Evolutionary conservation across 768 basidiomycete species (phyloP).

Genomic region (Scleroderma citrinum): DNA sequence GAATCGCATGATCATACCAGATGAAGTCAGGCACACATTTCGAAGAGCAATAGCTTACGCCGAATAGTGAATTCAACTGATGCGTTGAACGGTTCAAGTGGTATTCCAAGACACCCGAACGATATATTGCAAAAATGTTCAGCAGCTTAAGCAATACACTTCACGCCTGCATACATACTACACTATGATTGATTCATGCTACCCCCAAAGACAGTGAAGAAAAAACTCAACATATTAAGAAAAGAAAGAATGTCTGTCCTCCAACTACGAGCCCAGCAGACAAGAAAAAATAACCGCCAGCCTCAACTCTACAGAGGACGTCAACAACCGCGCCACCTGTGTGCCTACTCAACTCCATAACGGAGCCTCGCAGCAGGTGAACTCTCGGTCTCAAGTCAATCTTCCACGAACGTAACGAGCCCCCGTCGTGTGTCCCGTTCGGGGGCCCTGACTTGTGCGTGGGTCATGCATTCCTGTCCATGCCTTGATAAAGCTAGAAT

Average conservation of each 20-base stretch:
- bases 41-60: no score
- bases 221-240: background rate
- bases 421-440: constrained; percentile 38
- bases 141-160: no score
- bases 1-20: no score
- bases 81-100: no score
- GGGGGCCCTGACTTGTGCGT: constrained; percentile 62
- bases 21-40: no score
- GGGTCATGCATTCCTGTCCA: constrained; percentile 10
- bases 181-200: no score
- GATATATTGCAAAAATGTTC: no score
- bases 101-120: no score
- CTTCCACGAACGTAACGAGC: constrained; percentile 75
- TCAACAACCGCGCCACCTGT: constrained; percentile 37
- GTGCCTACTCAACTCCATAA: constrained; percentile 48
- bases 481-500: no score
- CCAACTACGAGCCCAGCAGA: constrained; percentile 57
- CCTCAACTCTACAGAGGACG: constrained; percentile 62
- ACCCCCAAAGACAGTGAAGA: background rate
- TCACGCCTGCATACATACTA: no score
- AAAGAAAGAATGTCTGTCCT: constrained; percentile 41
- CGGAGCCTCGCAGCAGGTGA: constrained; percentile 45
- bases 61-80: no score
- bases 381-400: constrained; percentile 33
- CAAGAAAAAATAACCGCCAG: constrained; percentile 21